These are phyloP conservation scores for Firmiana major DNA, from an alignment of 345 rosid species.

Conservation along the genomic window DNA sequence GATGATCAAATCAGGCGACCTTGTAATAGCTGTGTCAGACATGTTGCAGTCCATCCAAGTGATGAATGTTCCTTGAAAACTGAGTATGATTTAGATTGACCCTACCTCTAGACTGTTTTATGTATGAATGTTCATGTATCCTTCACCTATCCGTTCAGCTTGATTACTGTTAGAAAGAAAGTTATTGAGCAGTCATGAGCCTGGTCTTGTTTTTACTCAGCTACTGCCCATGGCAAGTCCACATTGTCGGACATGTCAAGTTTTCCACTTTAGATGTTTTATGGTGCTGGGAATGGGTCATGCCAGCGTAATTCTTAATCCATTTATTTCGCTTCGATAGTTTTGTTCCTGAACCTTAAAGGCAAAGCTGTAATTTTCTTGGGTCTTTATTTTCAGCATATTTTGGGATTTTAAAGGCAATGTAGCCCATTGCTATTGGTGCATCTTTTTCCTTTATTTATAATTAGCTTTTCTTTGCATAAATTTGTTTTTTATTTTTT, in stretches of 20 bases:
- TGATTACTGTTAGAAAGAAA: conserved; percentile 21
- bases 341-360: neutral
- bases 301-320: neutral
- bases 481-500: too few relatives aligned
- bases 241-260: neutral
- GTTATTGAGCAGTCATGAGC: neutral
- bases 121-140: conserved; percentile 4
- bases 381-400: neutral
- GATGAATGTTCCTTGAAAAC: conserved; percentile 70
- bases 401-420: neutral
- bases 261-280: neutral
- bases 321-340: neutral
- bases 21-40: conserved; percentile 92
- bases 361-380: conserved; percentile 9
- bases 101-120: conserved; percentile 2
- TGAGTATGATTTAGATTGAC: neutral
- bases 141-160: neutral
- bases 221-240: neutral
- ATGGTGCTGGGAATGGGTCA: neutral
- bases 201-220: neutral
- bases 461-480: too few relatives aligned
- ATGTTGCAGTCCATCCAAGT: conserved; percentile 95
- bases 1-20: conserved; percentile 96
- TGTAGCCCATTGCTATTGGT: neutral
- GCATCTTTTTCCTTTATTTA: too few relatives aligned